A percentile compares a stretch with the other conserved stretches of the same genome.
Conservation (phyloP, 192 early-diverging fungal species). For the Backusella tarrabulga region DNA sequence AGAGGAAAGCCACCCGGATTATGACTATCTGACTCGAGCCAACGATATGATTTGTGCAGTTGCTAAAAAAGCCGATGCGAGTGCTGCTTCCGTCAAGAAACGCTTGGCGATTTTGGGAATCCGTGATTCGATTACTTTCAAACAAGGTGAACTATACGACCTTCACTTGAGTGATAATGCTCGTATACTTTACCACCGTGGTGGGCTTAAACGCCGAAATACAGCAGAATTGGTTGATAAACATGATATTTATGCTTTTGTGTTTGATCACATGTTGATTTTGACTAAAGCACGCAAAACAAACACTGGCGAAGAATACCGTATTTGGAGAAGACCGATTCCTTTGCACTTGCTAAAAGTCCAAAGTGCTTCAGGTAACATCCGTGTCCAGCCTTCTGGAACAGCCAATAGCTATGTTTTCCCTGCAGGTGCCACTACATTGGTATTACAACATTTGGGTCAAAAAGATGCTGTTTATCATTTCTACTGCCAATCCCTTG, state of each 20-base stretch:
- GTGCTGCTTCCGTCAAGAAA: conserved; percentile 8
- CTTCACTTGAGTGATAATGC: conserved; percentile 69
- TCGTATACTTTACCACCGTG: conserved; percentile 74
- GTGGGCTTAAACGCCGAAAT: conserved; percentile 60
- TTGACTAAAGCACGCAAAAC: conserved; percentile 67
- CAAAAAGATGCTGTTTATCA: conserved; percentile 52
- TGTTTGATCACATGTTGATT: conserved; percentile 88
- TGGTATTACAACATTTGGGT: conserved; percentile 29
- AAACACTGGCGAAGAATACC: conserved; percentile 57
- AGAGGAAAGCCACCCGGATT: conserved; percentile 76
- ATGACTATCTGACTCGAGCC: conserved; percentile 50
- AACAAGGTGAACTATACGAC: conserved; percentile 52
- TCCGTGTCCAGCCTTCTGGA: background rate
- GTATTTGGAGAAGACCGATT: conserved; percentile 69
- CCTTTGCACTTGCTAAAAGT: conserved; percentile 67
- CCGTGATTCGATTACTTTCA: conserved; percentile 27
- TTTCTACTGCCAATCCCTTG: conserved; percentile 65
- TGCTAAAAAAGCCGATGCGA: conserved; percentile 1
- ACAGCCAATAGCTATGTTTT: background rate
- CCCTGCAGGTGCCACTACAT: background rate
- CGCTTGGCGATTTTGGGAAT: conserved; percentile 17
- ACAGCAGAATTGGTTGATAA: conserved; percentile 49
- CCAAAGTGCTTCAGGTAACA: background rate
- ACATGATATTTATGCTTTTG: conserved; percentile 72
- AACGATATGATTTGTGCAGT: conserved; percentile 10